Conservation (phyloP, 192 early-diverging fungal genomes). For the Dissophora ornata region DNA sequence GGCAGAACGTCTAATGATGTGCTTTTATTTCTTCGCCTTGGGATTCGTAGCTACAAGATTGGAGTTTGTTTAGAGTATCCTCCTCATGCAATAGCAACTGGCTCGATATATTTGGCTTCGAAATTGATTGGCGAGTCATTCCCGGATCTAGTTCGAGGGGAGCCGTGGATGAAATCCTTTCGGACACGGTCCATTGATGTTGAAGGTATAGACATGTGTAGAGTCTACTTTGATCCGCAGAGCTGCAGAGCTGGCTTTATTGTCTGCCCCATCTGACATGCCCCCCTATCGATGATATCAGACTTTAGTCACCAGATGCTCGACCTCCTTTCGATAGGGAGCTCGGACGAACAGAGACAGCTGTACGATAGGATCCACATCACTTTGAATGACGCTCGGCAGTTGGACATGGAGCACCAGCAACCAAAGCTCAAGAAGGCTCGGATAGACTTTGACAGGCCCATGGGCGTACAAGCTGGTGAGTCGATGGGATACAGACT, state of each 20-base stretch:
- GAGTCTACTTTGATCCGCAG: no score
- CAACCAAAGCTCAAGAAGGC: slow-evolving; percentile 32
- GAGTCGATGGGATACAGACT: not conserved
- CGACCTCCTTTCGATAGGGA: slow-evolving; percentile 58
- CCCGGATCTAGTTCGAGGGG: slow-evolving; percentile 34
- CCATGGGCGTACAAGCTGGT: slow-evolving; percentile 37
- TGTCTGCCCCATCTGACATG: no score
- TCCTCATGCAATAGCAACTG: slow-evolving; percentile 72
- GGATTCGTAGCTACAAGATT: slow-evolving; percentile 61
- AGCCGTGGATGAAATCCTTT: slow-evolving; percentile 63
- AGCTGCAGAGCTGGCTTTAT: no score
- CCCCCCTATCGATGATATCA: slow-evolving; percentile 6
- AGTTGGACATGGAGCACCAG: slow-evolving; percentile 34
- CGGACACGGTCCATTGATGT: slow-evolving; percentile 64
- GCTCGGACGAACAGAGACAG: slow-evolving; percentile 39
- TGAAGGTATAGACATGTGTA: slow-evolving; percentile 58
- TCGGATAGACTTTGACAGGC: slow-evolving; percentile 22
- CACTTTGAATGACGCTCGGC: slow-evolving; percentile 58
- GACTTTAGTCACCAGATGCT: slow-evolving; percentile 66
- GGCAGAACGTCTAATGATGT: no score
- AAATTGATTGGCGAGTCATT: slow-evolving; percentile 57
- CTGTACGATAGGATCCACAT: slow-evolving; percentile 62
- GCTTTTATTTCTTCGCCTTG: no score
- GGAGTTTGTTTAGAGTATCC: slow-evolving; percentile 70
- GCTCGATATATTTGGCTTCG: slow-evolving; percentile 68